Percentiles rank a stretch among this genome's conserved stretches.
phyloP scores from a whole-genome alignment of 257 asterid genomes.

The Striga asiatica region DNA sequence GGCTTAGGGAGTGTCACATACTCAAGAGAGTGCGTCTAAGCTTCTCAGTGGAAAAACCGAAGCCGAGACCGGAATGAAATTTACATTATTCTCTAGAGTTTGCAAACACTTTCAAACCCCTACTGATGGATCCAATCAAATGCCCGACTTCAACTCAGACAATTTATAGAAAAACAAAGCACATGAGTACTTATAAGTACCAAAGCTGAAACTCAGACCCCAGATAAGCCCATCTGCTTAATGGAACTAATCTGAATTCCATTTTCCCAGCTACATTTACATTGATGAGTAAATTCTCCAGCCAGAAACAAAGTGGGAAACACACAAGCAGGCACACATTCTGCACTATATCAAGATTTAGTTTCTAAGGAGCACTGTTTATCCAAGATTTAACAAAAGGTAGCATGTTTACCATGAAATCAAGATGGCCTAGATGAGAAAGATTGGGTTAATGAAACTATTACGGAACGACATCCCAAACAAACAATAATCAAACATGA shows the following conservation, averaged over 20 bases:
- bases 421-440: constrained; percentile 11
- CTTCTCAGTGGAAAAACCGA: no score
- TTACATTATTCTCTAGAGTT: no score
- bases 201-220: neutral
- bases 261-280: neutral
- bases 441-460: neutral
- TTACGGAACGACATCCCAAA: neutral
- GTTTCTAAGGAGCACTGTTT: neutral
- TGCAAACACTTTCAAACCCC: no score
- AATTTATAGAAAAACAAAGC: neutral
- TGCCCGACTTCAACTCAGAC: neutral
- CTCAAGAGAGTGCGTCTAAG: no score
- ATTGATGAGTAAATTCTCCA: neutral
- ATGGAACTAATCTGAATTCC: neutral
- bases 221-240: neutral
- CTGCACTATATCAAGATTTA: neutral
- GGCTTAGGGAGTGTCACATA: neutral
- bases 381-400: neutral
- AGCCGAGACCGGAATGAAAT: no score
- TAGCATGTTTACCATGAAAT: constrained; percentile 1
- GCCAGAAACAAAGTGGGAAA: neutral
- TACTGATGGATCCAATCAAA: constrained; percentile 9
- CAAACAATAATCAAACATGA: neutral
- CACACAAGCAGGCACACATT: neutral
- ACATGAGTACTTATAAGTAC: neutral